Evolutionary conservation across 1,139 yeast genomes (phyloP), one percentile per base, ranked within the genome.

Genomic region (Pneumocystis murina): DNA sequence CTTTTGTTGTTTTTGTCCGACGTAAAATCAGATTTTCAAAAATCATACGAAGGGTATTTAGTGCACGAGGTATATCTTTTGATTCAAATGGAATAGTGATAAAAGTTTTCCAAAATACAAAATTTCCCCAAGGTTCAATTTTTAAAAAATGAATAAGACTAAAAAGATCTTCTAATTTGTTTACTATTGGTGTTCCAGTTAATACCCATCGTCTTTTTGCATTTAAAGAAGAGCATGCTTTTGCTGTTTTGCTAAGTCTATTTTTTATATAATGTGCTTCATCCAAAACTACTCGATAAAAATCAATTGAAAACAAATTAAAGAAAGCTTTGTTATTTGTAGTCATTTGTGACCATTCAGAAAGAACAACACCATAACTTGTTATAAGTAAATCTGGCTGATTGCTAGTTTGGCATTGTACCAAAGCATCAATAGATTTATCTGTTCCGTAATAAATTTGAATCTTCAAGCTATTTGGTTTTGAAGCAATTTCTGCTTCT

Each of bases 171-270:
- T 92, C 96, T 8, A 92, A 77, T 67, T 91, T 77, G 73, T 92
- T 92, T 62, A 91, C 87, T 61, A 92, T 88, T 0, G 98, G 97
- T 0, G 98, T 92, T 16, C 98, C 98, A 0, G 97, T 90, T 60
- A 92, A 76, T 1, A 86, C 80, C 98, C 98, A 92, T 68, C 83
- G 83, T 62, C 95, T 78, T 59, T 79, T 78, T 70, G 88, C 84
- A 16, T 76, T 72, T 30, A 92, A 72, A 55, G 82, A 86, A 61
- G 82, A 84, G 12, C 91, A 80, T 0, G 97, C 87, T 69, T 84
- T 85, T 0, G 97, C 84, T 0, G 96, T 86, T 67, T 85, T 85
- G 0, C 96, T 86, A 61, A 80, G 77, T 69, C 94, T 78, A 72
- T 91, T 91, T 70, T 96, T 79, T 66, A 92, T 92, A 43, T 82